These are phyloP conservation scores for Blastobotrys arbuscula DNA, from an alignment of 1,139 yeast genomes.

Conservation along the genomic window DNA sequence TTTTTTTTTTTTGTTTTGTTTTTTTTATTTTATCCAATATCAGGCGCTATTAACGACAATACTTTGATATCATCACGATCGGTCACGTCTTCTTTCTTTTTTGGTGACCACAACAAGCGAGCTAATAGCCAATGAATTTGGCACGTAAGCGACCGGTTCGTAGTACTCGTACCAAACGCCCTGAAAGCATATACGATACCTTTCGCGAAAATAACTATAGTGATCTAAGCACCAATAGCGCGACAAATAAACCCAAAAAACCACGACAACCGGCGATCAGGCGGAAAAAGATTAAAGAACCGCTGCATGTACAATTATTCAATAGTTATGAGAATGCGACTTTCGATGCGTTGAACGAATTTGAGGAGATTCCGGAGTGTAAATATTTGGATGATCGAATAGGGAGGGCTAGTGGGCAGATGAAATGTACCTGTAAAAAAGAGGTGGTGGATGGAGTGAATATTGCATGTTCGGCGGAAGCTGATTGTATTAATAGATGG, in stretches of 20 bases:
- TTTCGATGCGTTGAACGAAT: constrained; percentile 60
- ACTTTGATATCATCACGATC: too few relatives aligned
- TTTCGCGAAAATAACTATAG: background rate
- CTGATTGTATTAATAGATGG: constrained; percentile 84
- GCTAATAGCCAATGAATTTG: background rate
- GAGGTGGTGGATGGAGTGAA: constrained; percentile 45
- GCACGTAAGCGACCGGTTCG: background rate
- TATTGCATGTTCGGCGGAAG: constrained; percentile 63
- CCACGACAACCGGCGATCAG: background rate
- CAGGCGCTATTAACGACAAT: too few relatives aligned
- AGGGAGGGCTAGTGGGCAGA: background rate
- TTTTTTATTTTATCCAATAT: background rate
- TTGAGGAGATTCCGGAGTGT: constrained; percentile 53
- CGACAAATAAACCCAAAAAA: background rate
- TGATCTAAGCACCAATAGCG: background rate
- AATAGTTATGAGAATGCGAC: constrained; percentile 36
- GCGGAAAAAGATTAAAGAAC: background rate
- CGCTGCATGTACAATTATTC: background rate
- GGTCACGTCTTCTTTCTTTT: background rate
- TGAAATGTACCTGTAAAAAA: constrained; percentile 83
- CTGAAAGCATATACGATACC: background rate
- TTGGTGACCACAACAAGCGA: too few relatives aligned
- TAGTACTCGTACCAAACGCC: background rate
- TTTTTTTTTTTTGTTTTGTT: background rate
- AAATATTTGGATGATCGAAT: constrained; percentile 46